Evolutionary conservation across 495 filamentous ascomycete species (phyloP).

Genomic region (Podospora pseudocomata): DNA sequence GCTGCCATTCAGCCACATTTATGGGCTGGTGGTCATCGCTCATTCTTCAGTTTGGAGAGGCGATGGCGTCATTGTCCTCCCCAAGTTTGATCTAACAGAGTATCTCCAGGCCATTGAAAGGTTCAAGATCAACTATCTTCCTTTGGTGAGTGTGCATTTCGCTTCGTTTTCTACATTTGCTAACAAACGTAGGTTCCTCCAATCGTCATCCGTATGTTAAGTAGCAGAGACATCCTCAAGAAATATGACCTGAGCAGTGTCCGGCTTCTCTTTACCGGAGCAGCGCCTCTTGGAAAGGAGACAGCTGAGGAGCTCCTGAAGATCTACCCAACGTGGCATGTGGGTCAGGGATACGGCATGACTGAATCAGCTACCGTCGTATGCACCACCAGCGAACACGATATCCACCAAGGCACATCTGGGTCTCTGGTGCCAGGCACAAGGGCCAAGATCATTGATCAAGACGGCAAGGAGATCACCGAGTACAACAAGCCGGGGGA

Average conservation of each 20-base stretch:
- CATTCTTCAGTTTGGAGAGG: constrained; percentile 69
- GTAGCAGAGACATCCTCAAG: constrained; percentile 57
- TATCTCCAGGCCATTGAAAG: constrained; percentile 65
- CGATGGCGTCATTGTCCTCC: constrained; percentile 74
- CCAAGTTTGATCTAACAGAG: constrained; percentile 72
- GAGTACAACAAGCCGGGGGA: constrained; percentile 76
- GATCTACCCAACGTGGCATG: constrained; percentile 59
- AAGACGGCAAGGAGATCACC: constrained; percentile 73
- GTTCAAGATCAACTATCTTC: constrained; percentile 68
- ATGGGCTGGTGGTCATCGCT: constrained; percentile 72
- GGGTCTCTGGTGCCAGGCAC: constrained; percentile 67
- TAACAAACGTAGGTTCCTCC: constrained; percentile 57
- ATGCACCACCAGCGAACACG: constrained; percentile 57
- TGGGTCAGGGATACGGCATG: constrained; percentile 82
- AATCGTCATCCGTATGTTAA: constrained; percentile 77
- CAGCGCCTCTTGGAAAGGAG: constrained; percentile 78
- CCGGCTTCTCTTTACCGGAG: constrained; percentile 67
- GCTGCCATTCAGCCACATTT: constrained; percentile 84
- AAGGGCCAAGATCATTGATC: constrained; percentile 65
- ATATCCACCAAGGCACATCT: constrained; percentile 69
- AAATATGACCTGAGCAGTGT: constrained; percentile 76
- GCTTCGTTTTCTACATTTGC: not conserved
- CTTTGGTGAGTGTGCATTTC: constrained; percentile 35
- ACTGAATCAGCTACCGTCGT: constrained; percentile 81
- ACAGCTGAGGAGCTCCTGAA: constrained; percentile 64